Evolutionary conservation across 2,329 filamentous ascomycete species (phyloP), one percentile per base, ranked within the genome.

Genomic region (Exserohilum rostratum): DNA sequence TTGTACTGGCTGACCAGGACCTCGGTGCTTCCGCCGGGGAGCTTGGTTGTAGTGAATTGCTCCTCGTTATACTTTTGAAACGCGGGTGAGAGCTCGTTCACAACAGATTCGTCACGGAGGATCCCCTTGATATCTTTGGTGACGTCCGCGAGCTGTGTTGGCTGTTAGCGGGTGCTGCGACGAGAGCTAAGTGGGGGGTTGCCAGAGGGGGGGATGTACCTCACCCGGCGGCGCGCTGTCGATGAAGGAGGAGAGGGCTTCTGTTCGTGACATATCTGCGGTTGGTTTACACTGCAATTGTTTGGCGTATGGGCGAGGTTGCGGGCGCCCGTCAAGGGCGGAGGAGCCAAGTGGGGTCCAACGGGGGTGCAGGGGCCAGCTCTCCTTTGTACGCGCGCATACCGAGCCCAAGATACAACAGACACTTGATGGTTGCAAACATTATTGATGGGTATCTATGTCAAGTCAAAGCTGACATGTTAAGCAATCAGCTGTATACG

Each of bases 61-160:
- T 93, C 89, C 78, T 99, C 93, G 69, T 98, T 97, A 84, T 99
- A 98, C 77, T 90, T 91, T 78, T 93, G 83, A 75, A 96, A 96
- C 0, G 95, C 92, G 0, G 92, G 90, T 6, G 83, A 85, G 48
- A 97, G 88, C 61, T 90, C 87, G 56, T 86, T 79, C 50, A 93
- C 79, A 58, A 95, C 80, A 50, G 83, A 80, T 37, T 87, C 86
- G 65, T 89, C 86, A 58, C 85, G 80, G 15, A 92, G 91, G 38
- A 99, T 83, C 46, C 87, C 83, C 77, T 96, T 96, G 81, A 99
- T 96, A 74, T 96, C 95, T 77, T 90, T 89, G 64, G 96, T 86
- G 64, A 96, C 91, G 80, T 96, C 92, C 77, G 86, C 84, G 66
- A 97, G 88, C 91, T 96, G 64, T 47, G 55, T 31, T 30, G 51